phyloP scores from a whole-genome alignment of 2,329 filamentous ascomycete species.

The Trichoderma simmonsii region DNA sequence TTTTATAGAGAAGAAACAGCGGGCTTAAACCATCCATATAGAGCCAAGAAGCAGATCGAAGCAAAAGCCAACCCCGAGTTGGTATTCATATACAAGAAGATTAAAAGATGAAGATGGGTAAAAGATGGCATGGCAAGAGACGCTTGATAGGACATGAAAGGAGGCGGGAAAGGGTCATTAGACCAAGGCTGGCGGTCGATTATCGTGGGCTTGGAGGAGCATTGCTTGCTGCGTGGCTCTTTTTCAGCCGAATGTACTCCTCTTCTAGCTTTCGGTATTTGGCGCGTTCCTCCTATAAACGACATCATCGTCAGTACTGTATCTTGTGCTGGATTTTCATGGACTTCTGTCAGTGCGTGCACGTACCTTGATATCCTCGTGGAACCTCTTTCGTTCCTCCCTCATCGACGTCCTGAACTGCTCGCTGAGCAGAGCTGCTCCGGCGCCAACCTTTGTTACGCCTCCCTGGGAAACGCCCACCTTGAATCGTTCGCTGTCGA shows the following conservation, averaged over 20 bases:
- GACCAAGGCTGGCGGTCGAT: not conserved
- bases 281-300: slow-evolving; percentile 48
- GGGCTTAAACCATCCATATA: slow-evolving; percentile 1
- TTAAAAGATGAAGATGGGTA: slow-evolving; percentile 5
- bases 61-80: not conserved
- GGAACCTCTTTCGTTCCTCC: slow-evolving; percentile 55
- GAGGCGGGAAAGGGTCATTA: not conserved
- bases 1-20: not conserved
- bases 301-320: slow-evolving; percentile 22
- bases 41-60: not conserved
- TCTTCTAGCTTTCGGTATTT: slow-evolving; percentile 49
- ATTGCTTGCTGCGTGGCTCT: slow-evolving; percentile 42
- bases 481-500: slow-evolving; percentile 50
- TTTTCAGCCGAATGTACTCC: slow-evolving; percentile 45
- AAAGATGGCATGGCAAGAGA: slow-evolving; percentile 4
- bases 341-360: not conserved
- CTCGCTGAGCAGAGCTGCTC: slow-evolving; percentile 53
- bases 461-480: slow-evolving; percentile 35
- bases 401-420: slow-evolving; percentile 56
- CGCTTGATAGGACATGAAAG: not conserved
- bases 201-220: slow-evolving; percentile 41
- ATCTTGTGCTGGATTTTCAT: not conserved
- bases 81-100: slow-evolving; percentile 18
- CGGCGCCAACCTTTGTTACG: slow-evolving; percentile 37
- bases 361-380: slow-evolving; percentile 51